These are phyloP conservation scores for Clitoria ternatea DNA, from an alignment of 306 rosid species.

Conservation along the genomic window DNA sequence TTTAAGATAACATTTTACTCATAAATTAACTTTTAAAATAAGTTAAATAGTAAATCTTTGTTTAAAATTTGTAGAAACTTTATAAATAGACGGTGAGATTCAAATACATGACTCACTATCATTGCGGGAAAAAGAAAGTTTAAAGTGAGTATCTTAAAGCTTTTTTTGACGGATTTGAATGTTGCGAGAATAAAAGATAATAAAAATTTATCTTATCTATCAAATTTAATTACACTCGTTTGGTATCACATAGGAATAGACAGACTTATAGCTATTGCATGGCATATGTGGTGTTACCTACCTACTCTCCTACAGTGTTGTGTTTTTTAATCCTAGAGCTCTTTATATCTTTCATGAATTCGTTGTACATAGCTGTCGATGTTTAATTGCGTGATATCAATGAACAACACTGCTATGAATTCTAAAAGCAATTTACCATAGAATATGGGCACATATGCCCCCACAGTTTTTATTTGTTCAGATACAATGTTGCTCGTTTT, in stretches of 20 bases:
- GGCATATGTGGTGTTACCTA: background rate
- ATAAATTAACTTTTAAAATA: too few species aligned
- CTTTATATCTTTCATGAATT: constrained; percentile 22
- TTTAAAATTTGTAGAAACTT: too few species aligned
- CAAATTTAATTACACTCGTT: background rate
- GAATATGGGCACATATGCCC: background rate
- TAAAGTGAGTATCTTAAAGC: constrained; percentile 11
- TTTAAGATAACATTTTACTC: too few species aligned
- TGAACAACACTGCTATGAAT: constrained; percentile 19
- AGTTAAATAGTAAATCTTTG: too few species aligned
- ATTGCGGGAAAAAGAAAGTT: background rate
- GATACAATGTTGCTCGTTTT: background rate
- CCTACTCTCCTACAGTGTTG: background rate
- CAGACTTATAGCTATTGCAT: background rate
- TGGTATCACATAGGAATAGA: background rate
- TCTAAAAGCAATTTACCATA: constrained; percentile 9
- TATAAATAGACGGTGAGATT: too few species aligned
- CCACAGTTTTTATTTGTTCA: background rate
- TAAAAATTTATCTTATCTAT: background rate
- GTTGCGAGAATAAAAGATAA: background rate
- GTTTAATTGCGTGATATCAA: constrained; percentile 31
- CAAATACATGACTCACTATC: background rate
- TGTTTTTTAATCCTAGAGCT: constrained; percentile 29
- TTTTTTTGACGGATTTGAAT: constrained; percentile 12
- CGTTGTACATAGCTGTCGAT: constrained; percentile 20